Base-by-base conservation (phyloP, 352 stramenopile species). In the Globisporangium barbulae region DNA sequence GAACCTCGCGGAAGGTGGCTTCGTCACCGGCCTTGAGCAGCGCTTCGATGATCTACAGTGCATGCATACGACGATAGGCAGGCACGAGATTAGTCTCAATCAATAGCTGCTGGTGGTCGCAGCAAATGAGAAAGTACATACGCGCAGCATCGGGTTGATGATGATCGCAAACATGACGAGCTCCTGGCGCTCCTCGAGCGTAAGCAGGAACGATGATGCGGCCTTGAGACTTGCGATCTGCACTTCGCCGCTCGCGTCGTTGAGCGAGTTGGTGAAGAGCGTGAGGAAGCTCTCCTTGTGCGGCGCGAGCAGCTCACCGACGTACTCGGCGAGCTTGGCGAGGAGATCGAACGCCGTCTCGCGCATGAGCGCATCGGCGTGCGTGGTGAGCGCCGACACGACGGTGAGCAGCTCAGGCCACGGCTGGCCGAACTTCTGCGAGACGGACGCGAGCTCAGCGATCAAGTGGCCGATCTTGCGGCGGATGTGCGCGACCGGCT, bases 241-340 rank as follows among this genome's bases (percentile, higher is more conserved):
- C 53, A 92, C 79, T 22, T 91, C 78, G 57, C 55, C 67, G 47
- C 75, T 84, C 6, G 60, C 45, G 70, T 92, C 83, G 56, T 90
- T 88, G 30, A 91, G 74, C 52, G 83, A 73, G 61, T 80, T 88
- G 17, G 77, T 79, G 66, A 90, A 94, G 39, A 92, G 80, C 68
- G 79, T 85, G 47, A 91, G 71, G 70, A 91, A 93, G 70, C 72
- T 86, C 59, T 93, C 74, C 60, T 90, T 88, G 79, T 96, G 85
- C 13, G 85, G 78, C 41, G 69, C 78, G 12, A 96, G 70, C 35
- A 88, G 61, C 48, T 88, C 78, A 22, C 77, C 72, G 1, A 79
- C 78, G 72, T 93, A 92, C 60, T 90, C 81, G 33, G 81, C 71
- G 44, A 96, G 74, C 58, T 85, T 85, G 21, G 79, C 83, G 59